Evolutionary conservation across 2,329 filamentous ascomycete genomes (phyloP).

Genomic region (Fusarium sterilihyphosum): DNA sequence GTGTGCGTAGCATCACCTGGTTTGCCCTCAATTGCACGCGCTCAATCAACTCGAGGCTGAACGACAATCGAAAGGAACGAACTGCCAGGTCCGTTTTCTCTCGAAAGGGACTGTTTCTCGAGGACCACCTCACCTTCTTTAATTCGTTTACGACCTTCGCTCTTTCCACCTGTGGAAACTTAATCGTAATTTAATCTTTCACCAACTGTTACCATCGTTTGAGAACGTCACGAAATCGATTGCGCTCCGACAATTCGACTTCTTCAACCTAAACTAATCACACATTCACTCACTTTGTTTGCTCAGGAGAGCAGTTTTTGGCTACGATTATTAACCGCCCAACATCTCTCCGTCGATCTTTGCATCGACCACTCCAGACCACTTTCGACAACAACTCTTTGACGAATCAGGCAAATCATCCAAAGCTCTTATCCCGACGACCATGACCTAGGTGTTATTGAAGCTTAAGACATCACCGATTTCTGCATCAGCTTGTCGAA

Average conservation of each 20-base stretch:
- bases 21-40: constrained; percentile 34
- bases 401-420: constrained; percentile 21
- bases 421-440: constrained; percentile 27
- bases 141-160: constrained; percentile 33
- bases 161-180: constrained; percentile 28
- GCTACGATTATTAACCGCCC: constrained; percentile 44
- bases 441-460: constrained; percentile 31
- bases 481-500: constrained; percentile 20
- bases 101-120: constrained; percentile 26
- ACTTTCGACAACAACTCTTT: constrained; percentile 1
- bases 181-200: constrained; percentile 44
- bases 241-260: constrained; percentile 21
- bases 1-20: constrained; percentile 39
- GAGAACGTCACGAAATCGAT: constrained; percentile 26
- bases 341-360: constrained; percentile 43
- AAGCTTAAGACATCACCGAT: constrained; percentile 20
- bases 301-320: constrained; percentile 44
- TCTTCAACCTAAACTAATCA: constrained; percentile 28
- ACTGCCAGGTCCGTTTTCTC: constrained; percentile 32
- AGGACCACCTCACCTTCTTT: constrained; percentile 36
- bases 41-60: constrained; percentile 26
- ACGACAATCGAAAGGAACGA: constrained; percentile 43
- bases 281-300: constrained; percentile 35
- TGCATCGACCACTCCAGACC: constrained; percentile 23
- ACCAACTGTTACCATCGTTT: constrained; percentile 42